Conservation (phyloP, 2,329 filamentous ascomycete genomes). For the Penicillium vulpinum region DNA sequence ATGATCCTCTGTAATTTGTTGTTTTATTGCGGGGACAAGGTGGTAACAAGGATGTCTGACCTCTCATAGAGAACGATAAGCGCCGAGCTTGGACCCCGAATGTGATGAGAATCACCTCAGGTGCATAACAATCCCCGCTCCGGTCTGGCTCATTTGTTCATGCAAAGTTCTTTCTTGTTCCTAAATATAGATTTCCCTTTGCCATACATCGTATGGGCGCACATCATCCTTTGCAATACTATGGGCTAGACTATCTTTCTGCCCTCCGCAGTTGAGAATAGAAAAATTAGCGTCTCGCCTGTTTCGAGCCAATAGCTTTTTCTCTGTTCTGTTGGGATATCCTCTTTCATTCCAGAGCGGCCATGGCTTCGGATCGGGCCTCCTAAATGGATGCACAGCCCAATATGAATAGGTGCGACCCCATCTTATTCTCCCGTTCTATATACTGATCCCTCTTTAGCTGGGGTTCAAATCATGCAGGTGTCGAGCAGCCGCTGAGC, state of each 20-base stretch:
- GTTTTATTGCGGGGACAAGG: constrained; percentile 15
- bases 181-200: constrained; percentile 25
- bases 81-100: constrained; percentile 31
- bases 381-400: constrained; percentile 28
- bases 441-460: constrained; percentile 32
- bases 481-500: constrained; percentile 34
- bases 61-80: constrained; percentile 29
- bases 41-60: constrained; percentile 6
- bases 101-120: constrained; percentile 33
- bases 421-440: background rate
- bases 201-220: constrained; percentile 11
- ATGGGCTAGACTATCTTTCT: too few species aligned
- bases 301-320: constrained; percentile 15
- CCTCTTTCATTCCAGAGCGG: constrained; percentile 20
- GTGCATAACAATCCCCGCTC: constrained; percentile 30
- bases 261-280: constrained; percentile 30
- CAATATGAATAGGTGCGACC: constrained; percentile 42
- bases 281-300: constrained; percentile 24
- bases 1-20: constrained; percentile 13
- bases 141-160: constrained; percentile 14
- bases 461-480: constrained; percentile 36
- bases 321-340: constrained; percentile 13
- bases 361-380: constrained; percentile 32
- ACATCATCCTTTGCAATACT: too few species aligned
- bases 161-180: constrained; percentile 22